Evolutionary conservation across 352 stramenopile genomes (phyloP).

Genomic region (Globisporangium spinosum): DNA sequence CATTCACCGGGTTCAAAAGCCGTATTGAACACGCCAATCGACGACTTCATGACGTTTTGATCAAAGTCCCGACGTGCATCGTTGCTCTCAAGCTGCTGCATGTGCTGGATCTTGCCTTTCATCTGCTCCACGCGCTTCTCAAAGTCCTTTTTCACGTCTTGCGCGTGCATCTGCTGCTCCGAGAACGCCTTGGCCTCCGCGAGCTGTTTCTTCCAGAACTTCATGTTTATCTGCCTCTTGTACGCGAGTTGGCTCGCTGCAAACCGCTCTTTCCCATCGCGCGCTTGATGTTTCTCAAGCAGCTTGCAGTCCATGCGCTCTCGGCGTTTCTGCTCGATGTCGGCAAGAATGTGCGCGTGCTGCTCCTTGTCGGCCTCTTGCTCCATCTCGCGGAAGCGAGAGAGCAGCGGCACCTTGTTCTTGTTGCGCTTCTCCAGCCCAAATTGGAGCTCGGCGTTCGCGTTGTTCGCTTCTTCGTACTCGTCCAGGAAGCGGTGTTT

Average conservation of each 20-base stretch:
- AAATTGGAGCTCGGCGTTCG: constrained; percentile 43
- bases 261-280: constrained; percentile 19
- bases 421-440: constrained; percentile 59
- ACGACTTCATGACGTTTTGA: constrained; percentile 32
- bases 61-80: constrained; percentile 24
- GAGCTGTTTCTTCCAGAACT: constrained; percentile 73
- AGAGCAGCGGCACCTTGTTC: constrained; percentile 44
- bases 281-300: constrained; percentile 31
- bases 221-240: constrained; percentile 50
- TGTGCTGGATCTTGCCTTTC: constrained; percentile 35
- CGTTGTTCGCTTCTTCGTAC: constrained; percentile 33
- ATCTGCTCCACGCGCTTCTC: constrained; percentile 26
- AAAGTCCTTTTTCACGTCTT: constrained; percentile 25
- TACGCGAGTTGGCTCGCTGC: constrained; percentile 26
- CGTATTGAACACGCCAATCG: constrained; percentile 56
- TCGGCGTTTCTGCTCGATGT: constrained; percentile 46
- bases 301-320: constrained; percentile 35
- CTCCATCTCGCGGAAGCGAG: constrained; percentile 51
- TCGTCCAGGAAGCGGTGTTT: constrained; percentile 38
- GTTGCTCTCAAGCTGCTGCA: constrained; percentile 26
- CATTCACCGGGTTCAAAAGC: constrained; percentile 47
- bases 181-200: constrained; percentile 42
- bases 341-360: constrained; percentile 23
- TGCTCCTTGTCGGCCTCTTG: constrained; percentile 40
- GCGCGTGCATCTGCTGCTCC: constrained; percentile 34